Percentiles rank a stretch among this genome's conserved stretches.
Evolutionary conservation across 768 basidiomycete genomes (phyloP).

Genomic region (Punctularia strigosozonata): DNA sequence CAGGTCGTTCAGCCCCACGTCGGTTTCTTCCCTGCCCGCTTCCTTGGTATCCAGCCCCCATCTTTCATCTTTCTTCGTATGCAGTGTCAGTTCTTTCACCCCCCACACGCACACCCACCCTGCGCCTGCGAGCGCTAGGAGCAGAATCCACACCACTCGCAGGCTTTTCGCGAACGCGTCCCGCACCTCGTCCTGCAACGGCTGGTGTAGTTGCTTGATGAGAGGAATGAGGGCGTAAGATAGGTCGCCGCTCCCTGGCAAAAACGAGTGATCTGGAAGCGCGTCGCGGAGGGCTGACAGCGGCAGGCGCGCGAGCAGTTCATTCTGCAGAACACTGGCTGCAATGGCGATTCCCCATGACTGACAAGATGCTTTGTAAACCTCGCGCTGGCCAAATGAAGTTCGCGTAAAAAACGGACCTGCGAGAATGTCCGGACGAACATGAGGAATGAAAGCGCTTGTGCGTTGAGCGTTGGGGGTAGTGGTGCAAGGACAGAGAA

Average conservation of each 20-base stretch:
- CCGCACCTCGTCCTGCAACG: conserved; percentile 10
- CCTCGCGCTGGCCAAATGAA: too few relatives aligned
- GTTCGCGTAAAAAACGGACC: too few relatives aligned
- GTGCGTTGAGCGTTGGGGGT: conserved; percentile 12
- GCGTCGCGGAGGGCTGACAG: conserved; percentile 7
- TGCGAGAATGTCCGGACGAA: conserved; percentile 5
- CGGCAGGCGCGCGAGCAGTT: conserved; percentile 13
- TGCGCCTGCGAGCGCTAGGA: conserved; percentile 9
- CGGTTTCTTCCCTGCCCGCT: too few relatives aligned
- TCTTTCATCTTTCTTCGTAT: conserved; percentile 8
- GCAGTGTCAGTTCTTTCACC: conserved; percentile 9
- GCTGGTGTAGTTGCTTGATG: conserved; percentile 8
- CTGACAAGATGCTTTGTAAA: conserved; percentile 7
- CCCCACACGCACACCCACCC: conserved; percentile 7
- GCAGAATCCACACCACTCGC: conserved; percentile 10
- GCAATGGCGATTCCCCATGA: conserved; percentile 17
- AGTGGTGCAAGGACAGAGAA: conserved; percentile 20
- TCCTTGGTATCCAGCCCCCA: conserved; percentile 12
- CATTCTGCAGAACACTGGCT: conserved; percentile 15
- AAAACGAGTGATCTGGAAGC: too few relatives aligned
- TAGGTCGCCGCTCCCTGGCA: conserved; percentile 6
- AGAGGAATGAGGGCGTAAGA: conserved; percentile 7
- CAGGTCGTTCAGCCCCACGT: too few relatives aligned
- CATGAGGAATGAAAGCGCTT: conserved; percentile 14
- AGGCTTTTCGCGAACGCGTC: conserved; percentile 13